These are phyloP conservation scores for Starmerella stellata DNA, from an alignment of 805 yeast genomes.

Conservation along the genomic window DNA sequence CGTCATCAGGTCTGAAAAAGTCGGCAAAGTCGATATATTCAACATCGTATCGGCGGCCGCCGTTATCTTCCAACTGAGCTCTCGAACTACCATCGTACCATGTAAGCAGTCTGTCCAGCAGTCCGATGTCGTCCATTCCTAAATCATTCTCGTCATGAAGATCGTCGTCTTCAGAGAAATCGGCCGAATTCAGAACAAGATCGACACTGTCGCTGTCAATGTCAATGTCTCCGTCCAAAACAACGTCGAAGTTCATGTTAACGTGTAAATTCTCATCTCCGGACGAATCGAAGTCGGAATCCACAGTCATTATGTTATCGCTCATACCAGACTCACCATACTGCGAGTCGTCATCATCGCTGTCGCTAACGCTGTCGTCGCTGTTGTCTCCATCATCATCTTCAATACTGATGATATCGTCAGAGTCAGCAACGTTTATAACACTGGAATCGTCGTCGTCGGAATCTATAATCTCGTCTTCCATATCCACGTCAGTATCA, in stretches of 20 bases:
- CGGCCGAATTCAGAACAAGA: no score
- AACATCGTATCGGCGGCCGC: no score
- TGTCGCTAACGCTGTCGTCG: constrained; percentile 6
- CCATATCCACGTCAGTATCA: constrained; percentile 35
- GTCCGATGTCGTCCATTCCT: background rate
- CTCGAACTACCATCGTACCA: background rate
- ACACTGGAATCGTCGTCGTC: constrained; percentile 25
- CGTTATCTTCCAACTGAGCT: no score
- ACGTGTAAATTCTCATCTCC: background rate
- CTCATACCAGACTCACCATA: constrained; percentile 14
- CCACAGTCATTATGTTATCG: constrained; percentile 15
- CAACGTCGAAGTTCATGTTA: background rate
- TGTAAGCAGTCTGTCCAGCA: background rate
- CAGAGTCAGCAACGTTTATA: constrained; percentile 21
- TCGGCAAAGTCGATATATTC: no score
- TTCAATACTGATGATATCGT: constrained; percentile 13
- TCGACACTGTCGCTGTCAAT: background rate
- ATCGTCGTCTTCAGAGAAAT: background rate
- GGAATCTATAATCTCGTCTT: constrained; percentile 13
- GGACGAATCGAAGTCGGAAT: constrained; percentile 4
- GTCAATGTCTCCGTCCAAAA: background rate
- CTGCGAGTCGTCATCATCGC: constrained; percentile 2
- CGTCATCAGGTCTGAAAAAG: no score
- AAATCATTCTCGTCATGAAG: background rate
- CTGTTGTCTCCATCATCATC: constrained; percentile 17